phyloP scores from a whole-genome alignment of 768 basidiomycete species.

The Xerocomus potaroensis region DNA sequence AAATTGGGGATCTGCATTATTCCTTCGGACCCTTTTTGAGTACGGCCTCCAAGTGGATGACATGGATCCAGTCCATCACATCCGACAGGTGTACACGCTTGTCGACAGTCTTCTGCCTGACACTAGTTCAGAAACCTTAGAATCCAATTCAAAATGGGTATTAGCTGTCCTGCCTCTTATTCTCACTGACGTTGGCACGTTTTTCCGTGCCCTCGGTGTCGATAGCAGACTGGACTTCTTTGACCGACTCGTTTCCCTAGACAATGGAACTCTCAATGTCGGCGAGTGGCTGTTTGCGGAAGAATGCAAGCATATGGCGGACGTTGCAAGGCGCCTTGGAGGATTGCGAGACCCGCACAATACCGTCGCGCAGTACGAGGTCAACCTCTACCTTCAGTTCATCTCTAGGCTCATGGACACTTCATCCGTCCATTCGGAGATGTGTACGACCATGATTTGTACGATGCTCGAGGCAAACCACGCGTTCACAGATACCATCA shows the following conservation, averaged over 20 bases:
- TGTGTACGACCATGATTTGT: constrained; percentile 43
- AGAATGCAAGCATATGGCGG: constrained; percentile 51
- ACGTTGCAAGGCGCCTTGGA: constrained; percentile 36
- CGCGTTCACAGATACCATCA: constrained; percentile 40
- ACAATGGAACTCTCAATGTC: constrained; percentile 31
- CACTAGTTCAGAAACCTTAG: constrained; percentile 15
- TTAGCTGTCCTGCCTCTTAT: constrained; percentile 52
- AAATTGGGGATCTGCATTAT: constrained; percentile 43
- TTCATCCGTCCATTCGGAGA: constrained; percentile 37
- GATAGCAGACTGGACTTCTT: constrained; percentile 52
- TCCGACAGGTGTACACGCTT: constrained; percentile 53
- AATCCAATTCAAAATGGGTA: constrained; percentile 45
- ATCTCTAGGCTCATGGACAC: constrained; percentile 41
- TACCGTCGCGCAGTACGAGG: constrained; percentile 43
- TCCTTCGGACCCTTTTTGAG: constrained; percentile 55
- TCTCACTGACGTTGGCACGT: constrained; percentile 49
- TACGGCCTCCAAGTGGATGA: constrained; percentile 37
- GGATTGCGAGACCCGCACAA: constrained; percentile 32
- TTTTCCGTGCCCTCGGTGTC: constrained; percentile 54
- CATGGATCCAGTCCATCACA: constrained; percentile 54
- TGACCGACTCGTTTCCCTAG: constrained; percentile 51
- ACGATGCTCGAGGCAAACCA: constrained; percentile 40
- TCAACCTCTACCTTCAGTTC: constrained; percentile 47
- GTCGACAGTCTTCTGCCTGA: constrained; percentile 54
- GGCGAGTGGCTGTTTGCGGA: constrained; percentile 65